Base-by-base conservation (phyloP, 2,329 filamentous ascomycete species). In the Hypoxylon sp. region DNA sequence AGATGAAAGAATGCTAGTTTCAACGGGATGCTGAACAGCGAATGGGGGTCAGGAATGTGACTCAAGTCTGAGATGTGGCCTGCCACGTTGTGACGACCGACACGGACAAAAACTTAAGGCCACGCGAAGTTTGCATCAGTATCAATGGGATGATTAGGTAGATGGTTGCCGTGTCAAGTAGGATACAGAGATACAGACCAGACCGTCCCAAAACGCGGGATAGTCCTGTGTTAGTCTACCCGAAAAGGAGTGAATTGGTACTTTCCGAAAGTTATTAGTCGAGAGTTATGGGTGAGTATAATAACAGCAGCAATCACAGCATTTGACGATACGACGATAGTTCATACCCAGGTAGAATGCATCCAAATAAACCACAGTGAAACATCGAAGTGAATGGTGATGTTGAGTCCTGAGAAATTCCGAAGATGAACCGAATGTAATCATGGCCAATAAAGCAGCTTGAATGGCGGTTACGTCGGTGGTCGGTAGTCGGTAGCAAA, bases 391-490 rank as follows among this genome's bases (percentile, higher is more conserved):
- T 34, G 3, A 10, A 39, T n/a, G 37, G 17, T 15, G 32, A 15
- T 15, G 32, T 34, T 46, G 41, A 46, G 41, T 22, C 20, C 44
- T 32, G 10, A 43, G 10, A 34, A 26, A 20, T 19, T 47, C 60
- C 60, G 60, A 57, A 54, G 60, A 63, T 63, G 24, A 63, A 22
- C 60, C 60, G 59, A n/a, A 26, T 46, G 32, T 13, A 24, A 24
- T 5, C 20, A 4, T 13, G 41, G 15, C 41, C 41, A 26, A 46
- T 46, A 5, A 24, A 15, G 20, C 19, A 6, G 20, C 3, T 19
- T 20, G 15, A 6, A n/a, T n/a, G 4, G 17, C n/a, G 4, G 20
- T 17, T 22, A 22, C n/a, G 4, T 43, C 20, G 39, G 15, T 13
- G 15, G 6, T 13, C 3, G 34, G 34, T 37, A 37, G 37, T 17